Evolutionary conservation across 192 early-diverging fungal species (phyloP).

Genomic region (Pecoramyces ruminantium): DNA sequence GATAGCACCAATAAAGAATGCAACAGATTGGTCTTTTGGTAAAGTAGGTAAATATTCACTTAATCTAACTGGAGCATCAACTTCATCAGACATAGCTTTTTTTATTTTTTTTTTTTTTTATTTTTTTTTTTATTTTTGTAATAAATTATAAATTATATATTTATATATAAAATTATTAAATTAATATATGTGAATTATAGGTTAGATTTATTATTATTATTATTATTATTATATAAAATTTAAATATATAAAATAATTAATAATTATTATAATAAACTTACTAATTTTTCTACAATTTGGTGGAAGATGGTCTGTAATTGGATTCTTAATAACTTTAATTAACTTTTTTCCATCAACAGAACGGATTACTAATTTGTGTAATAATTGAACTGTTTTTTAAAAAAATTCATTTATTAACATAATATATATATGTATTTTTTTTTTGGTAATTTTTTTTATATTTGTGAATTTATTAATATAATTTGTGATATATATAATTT

Average conservation of each 20-base stretch:
- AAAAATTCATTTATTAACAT: too few species aligned
- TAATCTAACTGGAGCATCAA: constrained; percentile 42
- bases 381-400: constrained; percentile 64
- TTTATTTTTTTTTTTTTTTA: not conserved
- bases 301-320: constrained; percentile 89
- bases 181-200: too few species aligned
- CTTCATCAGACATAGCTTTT: constrained; percentile 9
- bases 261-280: constrained; percentile 13
- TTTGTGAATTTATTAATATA: too few species aligned
- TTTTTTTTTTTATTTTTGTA: too few species aligned
- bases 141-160: too few species aligned
- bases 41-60: constrained; percentile 67
- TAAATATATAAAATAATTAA: too few species aligned
- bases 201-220: too few species aligned
- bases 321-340: constrained; percentile 94
- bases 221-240: too few species aligned
- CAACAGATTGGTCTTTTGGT: constrained; percentile 60
- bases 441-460: too few species aligned
- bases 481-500: too few species aligned
- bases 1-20: constrained; percentile 89
- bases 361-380: constrained; percentile 91
- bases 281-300: constrained; percentile 70
- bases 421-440: too few species aligned
- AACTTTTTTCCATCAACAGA: constrained; percentile 87
- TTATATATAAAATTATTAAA: too few species aligned